Evolutionary conservation across 2,329 filamentous ascomycete genomes (phyloP).

Genomic region (Alternaria alternata): DNA sequence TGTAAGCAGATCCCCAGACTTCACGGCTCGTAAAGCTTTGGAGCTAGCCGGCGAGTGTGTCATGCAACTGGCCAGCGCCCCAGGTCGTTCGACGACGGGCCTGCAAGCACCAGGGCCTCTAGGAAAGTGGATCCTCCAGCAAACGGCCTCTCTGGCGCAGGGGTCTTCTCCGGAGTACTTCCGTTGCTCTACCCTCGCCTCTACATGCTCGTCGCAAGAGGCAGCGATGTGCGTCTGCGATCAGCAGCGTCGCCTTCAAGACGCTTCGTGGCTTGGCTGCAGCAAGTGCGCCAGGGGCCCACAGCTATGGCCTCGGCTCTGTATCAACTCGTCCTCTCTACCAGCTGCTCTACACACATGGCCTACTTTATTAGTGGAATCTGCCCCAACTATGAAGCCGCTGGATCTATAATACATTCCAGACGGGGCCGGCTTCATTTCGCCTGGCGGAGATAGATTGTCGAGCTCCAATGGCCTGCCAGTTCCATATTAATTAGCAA

Average conservation of each 20-base stretch:
- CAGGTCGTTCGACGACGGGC: conserved; percentile 23
- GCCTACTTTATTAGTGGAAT: background rate
- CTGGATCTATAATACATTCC: conserved; percentile 15
- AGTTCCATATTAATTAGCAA: conserved; percentile 28
- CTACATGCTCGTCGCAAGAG: conserved; percentile 15
- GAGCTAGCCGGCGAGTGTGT: conserved; percentile 26
- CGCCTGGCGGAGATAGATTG: conserved; percentile 27
- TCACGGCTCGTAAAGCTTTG: conserved; percentile 32
- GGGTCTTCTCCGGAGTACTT: conserved; percentile 23
- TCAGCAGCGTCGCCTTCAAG: conserved; percentile 15
- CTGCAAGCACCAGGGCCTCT: conserved; percentile 30
- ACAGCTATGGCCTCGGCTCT: conserved; percentile 22
- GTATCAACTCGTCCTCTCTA: background rate
- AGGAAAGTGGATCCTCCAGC: conserved; percentile 21
- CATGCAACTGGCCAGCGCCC: conserved; percentile 36
- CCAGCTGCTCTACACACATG: background rate
- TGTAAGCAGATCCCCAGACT: conserved; percentile 44
- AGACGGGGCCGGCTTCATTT: conserved; percentile 20
- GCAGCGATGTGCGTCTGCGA: conserved; percentile 16
- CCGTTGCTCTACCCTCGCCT: conserved; percentile 18
- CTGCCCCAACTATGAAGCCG: conserved; percentile 8
- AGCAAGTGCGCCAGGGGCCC: conserved; percentile 13
- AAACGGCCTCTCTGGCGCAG: conserved; percentile 35
- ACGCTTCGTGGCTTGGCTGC: conserved; percentile 19
- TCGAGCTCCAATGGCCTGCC: conserved; percentile 23